A percentile compares a stretch with the other conserved stretches of the same genome.
Evolutionary conservation across 2,329 filamentous ascomycete species (phyloP).

Genomic region (Zymoseptoria tritici): DNA sequence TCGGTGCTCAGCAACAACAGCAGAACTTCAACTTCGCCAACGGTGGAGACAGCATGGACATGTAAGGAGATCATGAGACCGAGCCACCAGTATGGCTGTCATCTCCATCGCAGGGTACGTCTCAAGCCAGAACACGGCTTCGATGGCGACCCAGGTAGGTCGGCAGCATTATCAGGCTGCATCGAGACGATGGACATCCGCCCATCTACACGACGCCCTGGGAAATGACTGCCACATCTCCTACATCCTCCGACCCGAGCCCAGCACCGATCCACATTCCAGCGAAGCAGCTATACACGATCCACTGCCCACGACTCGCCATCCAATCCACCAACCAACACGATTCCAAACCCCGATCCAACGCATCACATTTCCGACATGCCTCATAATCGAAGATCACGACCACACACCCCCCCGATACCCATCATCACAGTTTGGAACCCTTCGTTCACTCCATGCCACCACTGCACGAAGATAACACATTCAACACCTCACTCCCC

Average conservation of each 20-base stretch:
- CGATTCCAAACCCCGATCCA: not conserved
- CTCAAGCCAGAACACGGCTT: not conserved
- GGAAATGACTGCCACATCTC: not conserved
- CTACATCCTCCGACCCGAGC: not conserved
- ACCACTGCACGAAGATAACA: not conserved
- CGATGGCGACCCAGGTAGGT: not conserved
- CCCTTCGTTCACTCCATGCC: not conserved
- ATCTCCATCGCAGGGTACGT: not conserved
- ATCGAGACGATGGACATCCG: not conserved
- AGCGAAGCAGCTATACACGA: not conserved
- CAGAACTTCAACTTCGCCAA: slow-evolving; percentile 93
- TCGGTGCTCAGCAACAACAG: slow-evolving; percentile 64
- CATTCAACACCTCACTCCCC: not conserved
- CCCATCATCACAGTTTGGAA: not conserved
- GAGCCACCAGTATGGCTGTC: not conserved
- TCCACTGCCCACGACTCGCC: not conserved
- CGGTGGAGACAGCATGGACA: slow-evolving; percentile 66
- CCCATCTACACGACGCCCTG: not conserved
- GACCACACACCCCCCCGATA: not conserved
- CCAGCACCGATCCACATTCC: not conserved
- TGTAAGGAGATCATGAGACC: slow-evolving; percentile 22
- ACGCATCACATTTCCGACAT: not conserved
- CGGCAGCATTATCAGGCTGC: not conserved
- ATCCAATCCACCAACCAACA: not conserved
- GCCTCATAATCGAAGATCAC: not conserved